These are phyloP conservation scores for Penicillium arizonense DNA, from an alignment of 495 filamentous ascomycete genomes.

Conservation along the genomic window DNA sequence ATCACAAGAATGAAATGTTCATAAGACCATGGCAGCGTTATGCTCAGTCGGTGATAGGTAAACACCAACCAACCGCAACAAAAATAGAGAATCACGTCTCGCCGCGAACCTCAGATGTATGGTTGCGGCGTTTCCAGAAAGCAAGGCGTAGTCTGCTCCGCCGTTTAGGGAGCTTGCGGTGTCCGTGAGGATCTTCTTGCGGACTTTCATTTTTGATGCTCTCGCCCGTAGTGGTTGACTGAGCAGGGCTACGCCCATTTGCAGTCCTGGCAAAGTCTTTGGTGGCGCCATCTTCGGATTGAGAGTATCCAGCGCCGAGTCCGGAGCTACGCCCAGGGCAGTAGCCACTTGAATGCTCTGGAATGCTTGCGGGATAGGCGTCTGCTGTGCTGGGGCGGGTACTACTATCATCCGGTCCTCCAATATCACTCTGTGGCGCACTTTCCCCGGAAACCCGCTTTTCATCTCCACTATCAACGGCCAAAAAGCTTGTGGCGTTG, in stretches of 20 bases:
- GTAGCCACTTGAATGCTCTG: slow-evolving; percentile 19
- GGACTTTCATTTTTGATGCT: slow-evolving; percentile 27
- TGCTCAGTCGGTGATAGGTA: slow-evolving; percentile 13
- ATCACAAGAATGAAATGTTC: slow-evolving; percentile 31
- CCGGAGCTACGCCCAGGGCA: slow-evolving; percentile 18
- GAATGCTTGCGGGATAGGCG: slow-evolving; percentile 16
- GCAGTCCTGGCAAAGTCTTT: slow-evolving; percentile 27
- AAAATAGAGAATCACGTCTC: slow-evolving; percentile 29
- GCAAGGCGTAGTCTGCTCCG: slow-evolving; percentile 45
- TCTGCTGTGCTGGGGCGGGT: slow-evolving; percentile 33
- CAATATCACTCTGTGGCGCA: slow-evolving; percentile 28
- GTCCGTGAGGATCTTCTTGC: slow-evolving; percentile 23
- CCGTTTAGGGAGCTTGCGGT: slow-evolving; percentile 33
- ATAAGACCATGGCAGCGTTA: slow-evolving; percentile 32
- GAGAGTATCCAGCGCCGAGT: slow-evolving; percentile 10
- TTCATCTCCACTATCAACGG: slow-evolving; percentile 49
- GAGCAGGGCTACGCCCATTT: slow-evolving; percentile 29
- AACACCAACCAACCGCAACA: slow-evolving; percentile 2
- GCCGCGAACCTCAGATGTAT: slow-evolving; percentile 38
- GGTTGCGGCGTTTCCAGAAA: slow-evolving; percentile 44
- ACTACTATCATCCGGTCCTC: slow-evolving; percentile 23
- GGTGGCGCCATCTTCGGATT: slow-evolving; percentile 23
- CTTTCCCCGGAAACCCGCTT: slow-evolving; percentile 32
- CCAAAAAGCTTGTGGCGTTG: slow-evolving; percentile 52
- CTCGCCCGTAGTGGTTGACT: slow-evolving; percentile 30